Conservation (phyloP, 2,329 filamentous ascomycete species). For the Paraconiothyrium brasiliense region DNA sequence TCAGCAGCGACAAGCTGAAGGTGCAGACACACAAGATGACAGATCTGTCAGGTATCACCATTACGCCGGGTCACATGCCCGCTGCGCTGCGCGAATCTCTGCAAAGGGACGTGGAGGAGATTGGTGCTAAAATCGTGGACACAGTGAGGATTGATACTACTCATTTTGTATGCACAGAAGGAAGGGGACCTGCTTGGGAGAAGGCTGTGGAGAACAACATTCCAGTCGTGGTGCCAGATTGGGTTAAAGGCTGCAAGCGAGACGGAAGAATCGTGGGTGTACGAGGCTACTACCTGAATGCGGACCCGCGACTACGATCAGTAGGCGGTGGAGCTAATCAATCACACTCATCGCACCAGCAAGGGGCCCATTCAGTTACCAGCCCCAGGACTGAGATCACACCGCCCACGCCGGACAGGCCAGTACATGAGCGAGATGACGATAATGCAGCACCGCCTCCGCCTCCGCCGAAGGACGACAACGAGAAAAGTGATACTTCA, state of each 20-base stretch:
- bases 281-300: conserved; percentile 94
- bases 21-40: conserved; percentile 99
- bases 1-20: conserved; percentile 80
- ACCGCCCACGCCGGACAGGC: conserved; percentile 59
- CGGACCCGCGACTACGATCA: conserved; percentile 71
- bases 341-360: conserved; percentile 37
- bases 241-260: conserved; percentile 95
- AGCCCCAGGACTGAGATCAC: conserved; percentile 61
- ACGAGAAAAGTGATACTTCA: conserved; percentile 28
- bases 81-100: conserved; percentile 76
- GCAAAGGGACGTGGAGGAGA: conserved; percentile 78
- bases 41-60: conserved; percentile 91
- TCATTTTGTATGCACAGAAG: conserved; percentile 97
- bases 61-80: conserved; percentile 88
- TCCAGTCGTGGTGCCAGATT: conserved; percentile 94
- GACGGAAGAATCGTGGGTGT: conserved; percentile 93
- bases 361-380: conserved; percentile 45
- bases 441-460: conserved; percentile 42
- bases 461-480: conserved; percentile 46
- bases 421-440: conserved; percentile 34
- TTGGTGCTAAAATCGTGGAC: conserved; percentile 92
- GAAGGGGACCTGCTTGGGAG: conserved; percentile 89
- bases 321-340: conserved; percentile 51
- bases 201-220: conserved; percentile 98
- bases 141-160: conserved; percentile 95